Conservation (phyloP, 768 basidiomycete genomes). For the Leccinellum albellum region DNA sequence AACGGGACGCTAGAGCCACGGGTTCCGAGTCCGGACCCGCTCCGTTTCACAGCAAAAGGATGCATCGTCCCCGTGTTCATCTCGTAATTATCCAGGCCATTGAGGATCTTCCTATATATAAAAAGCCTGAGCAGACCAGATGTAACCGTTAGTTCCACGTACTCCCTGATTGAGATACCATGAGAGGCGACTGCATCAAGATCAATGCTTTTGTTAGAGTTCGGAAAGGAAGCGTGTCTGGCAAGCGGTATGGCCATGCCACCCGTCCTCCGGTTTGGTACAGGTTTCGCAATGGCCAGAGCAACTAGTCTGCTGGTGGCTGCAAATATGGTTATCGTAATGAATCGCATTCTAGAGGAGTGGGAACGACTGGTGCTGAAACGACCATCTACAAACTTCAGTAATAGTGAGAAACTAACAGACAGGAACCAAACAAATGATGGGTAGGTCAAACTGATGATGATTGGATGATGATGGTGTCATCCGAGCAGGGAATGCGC, state of each 20-base stretch:
- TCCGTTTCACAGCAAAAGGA: not conserved
- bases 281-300: not conserved
- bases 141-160: not conserved
- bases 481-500: not conserved
- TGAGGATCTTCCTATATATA: not conserved
- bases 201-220: not conserved
- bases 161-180: not conserved
- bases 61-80: not conserved
- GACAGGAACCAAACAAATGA: too few species aligned
- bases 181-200: not conserved
- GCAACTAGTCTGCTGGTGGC: not conserved
- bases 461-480: not conserved
- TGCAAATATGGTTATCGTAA: not conserved
- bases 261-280: not conserved
- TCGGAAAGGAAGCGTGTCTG: not conserved
- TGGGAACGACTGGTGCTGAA: not conserved
- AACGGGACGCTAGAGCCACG: not conserved
- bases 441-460: not conserved
- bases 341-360: not conserved
- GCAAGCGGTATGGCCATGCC: not conserved
- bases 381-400: slow-evolving; percentile 28
- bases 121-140: not conserved
- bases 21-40: not conserved
- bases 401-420: too few species aligned
- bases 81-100: not conserved